Conservation (phyloP, 2,329 filamentous ascomycete genomes). For the Emmonsiellopsis sp. region DNA sequence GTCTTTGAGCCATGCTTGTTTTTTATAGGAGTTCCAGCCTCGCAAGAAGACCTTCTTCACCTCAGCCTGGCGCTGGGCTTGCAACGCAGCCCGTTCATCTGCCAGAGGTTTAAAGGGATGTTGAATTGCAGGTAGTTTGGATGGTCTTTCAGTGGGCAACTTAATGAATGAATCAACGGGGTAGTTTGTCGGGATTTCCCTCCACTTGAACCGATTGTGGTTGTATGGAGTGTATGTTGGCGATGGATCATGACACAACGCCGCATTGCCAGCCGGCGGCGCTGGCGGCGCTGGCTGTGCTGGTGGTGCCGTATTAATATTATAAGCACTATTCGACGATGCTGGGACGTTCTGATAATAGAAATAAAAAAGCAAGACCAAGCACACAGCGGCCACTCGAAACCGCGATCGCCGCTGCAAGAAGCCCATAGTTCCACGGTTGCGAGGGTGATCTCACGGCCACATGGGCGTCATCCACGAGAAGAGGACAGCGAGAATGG, state of each 20-base stretch:
- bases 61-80: background rate
- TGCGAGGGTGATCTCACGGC: background rate
- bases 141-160: background rate
- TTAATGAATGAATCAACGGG: background rate
- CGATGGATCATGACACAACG: background rate
- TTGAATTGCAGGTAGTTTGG: background rate
- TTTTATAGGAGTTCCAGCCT: background rate
- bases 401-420: background rate
- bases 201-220: slow-evolving; percentile 2
- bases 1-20: background rate
- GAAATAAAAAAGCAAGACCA: background rate
- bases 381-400: background rate
- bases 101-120: background rate
- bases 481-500: too few relatives aligned
- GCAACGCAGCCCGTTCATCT: background rate
- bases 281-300: background rate
- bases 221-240: background rate
- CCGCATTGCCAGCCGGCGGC: background rate
- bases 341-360: background rate
- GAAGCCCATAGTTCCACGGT: background rate
- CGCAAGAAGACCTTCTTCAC: slow-evolving; percentile 1
- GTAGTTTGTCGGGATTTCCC: background rate
- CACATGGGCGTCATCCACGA: too few relatives aligned
- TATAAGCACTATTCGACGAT: background rate
- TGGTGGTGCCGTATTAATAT: background rate